Evolutionary conservation across 2,329 filamentous ascomycete species (phyloP).

Genomic region (Malbranchea cinnamomea): DNA sequence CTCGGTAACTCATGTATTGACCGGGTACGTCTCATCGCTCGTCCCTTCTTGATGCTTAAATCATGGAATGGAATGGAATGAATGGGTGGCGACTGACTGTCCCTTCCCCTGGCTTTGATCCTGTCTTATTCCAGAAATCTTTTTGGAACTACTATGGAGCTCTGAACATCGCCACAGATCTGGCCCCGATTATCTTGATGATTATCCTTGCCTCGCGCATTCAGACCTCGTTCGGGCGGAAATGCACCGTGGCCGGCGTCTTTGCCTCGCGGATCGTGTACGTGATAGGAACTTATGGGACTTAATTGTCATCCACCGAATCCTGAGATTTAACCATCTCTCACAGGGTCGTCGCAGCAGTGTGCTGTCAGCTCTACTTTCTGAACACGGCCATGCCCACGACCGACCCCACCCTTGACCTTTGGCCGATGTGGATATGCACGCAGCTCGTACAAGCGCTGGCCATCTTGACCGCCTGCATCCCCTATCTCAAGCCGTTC

Average conservation of each 20-base stretch:
- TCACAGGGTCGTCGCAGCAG: slow-evolving; percentile 7
- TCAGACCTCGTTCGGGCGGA: slow-evolving; percentile 7
- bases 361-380: slow-evolving; percentile 7
- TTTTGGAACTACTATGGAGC: slow-evolving; percentile 8
- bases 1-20: slow-evolving; percentile 6
- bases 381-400: slow-evolving; percentile 7
- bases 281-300: neutral
- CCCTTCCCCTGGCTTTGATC: neutral
- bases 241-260: slow-evolving; percentile 6
- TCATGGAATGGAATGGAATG: no score
- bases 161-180: slow-evolving; percentile 8
- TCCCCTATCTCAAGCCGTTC: slow-evolving; percentile 17
- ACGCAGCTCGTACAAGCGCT: slow-evolving; percentile 15
- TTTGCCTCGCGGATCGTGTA: slow-evolving; percentile 7
- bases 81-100: no score
- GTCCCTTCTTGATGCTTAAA: neutral
- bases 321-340: no score
- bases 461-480: slow-evolving; percentile 15
- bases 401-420: slow-evolving; percentile 15
- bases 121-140: slow-evolving; percentile 3
- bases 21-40: slow-evolving; percentile 4
- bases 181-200: slow-evolving; percentile 6
- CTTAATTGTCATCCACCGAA: no score
- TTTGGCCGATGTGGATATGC: slow-evolving; percentile 16
- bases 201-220: slow-evolving; percentile 6